Evolutionary conservation across 2,329 filamentous ascomycete species (phyloP), one percentile per base, ranked within the genome.

Genomic region (Graphilbum ipis-grandicollis): DNA sequence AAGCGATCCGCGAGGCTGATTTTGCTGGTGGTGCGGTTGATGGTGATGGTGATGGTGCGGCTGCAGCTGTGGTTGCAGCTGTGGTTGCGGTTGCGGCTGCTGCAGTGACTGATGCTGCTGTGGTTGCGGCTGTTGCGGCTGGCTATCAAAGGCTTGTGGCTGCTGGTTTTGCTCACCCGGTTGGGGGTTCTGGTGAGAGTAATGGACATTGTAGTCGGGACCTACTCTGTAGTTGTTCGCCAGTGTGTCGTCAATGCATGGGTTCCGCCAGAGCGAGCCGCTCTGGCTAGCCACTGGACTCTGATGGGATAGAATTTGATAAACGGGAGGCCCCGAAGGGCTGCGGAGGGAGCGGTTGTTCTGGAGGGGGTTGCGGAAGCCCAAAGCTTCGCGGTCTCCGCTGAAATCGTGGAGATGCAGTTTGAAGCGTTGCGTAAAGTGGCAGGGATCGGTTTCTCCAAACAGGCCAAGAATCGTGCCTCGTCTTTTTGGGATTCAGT

Each of bases 201-300:
- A 81, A 56, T 78, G 72, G 68, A 80, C 74, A 70, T 77, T 71
- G 66, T 79, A 79, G 64, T 75, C 71, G 56, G 62, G 56, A 53
- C 66, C 68, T 60, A 72, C 66, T 68, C 74, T 71, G 65, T 81
- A 82, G 59, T 75, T 73, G 67, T 71, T 68, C 67, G 73, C 74
- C 71, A 79, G 71, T 64, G 71, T 78, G 69, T 62, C 71, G 65
- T 65, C 69, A 60, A 70, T 69, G 59, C 73, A 79, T 79, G 68
- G 72, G 71, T 72, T 68, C 72, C 72, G 73, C 75, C 75, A 79
- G 75, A 79, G 74, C 75, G 67, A 68, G 60, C 63, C 73, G 74
- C 75, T 71, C 75, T 75, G 71, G 72, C 75, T 74, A 74, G 68
- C 66, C 68, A 68, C 71, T 64, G 69, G 65, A 58, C 57, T 66